Conservation (phyloP, 2,329 filamentous ascomycete genomes). For the Fusarium protoensiforme region DNA sequence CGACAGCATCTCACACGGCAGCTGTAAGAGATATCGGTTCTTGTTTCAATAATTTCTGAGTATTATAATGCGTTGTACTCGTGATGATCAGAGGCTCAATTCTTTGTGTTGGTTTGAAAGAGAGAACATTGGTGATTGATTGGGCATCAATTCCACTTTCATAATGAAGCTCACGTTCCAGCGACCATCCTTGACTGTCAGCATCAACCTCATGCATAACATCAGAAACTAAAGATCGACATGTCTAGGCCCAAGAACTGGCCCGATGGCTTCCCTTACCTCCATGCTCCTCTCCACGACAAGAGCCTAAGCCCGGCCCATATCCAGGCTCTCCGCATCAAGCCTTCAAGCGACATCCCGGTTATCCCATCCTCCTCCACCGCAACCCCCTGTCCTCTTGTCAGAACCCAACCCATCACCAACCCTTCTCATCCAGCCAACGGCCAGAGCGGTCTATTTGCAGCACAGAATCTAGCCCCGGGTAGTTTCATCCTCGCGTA, state of each 20-base stretch:
- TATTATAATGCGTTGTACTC: neutral
- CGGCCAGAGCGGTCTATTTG: constrained; percentile 71
- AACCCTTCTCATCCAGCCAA: constrained; percentile 65
- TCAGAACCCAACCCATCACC: constrained; percentile 65
- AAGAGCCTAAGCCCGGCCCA: constrained; percentile 57
- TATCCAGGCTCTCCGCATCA: constrained; percentile 50
- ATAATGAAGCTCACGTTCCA: neutral
- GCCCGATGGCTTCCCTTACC: constrained; percentile 64
- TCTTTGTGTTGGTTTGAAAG: neutral
- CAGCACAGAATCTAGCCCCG: constrained; percentile 62
- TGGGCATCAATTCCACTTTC: neutral
- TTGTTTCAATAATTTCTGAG: neutral
- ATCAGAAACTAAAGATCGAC: neutral
- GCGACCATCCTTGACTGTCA: neutral
- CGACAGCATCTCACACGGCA: constrained; percentile 4
- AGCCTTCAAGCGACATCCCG: constrained; percentile 36
- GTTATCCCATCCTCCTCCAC: constrained; percentile 45
- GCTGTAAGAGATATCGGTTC: neutral
- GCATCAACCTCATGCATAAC: neutral
- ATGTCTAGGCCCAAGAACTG: constrained; percentile 66
- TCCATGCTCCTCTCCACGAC: constrained; percentile 61
- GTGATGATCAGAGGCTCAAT: neutral
- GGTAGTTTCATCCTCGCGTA: constrained; percentile 71
- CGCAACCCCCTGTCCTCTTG: constrained; percentile 58
- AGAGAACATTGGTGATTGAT: neutral